Evolutionary conservation across 192 early-diverging fungal genomes (phyloP).

Genomic region (Rhizoclosmatium sp.): DNA sequence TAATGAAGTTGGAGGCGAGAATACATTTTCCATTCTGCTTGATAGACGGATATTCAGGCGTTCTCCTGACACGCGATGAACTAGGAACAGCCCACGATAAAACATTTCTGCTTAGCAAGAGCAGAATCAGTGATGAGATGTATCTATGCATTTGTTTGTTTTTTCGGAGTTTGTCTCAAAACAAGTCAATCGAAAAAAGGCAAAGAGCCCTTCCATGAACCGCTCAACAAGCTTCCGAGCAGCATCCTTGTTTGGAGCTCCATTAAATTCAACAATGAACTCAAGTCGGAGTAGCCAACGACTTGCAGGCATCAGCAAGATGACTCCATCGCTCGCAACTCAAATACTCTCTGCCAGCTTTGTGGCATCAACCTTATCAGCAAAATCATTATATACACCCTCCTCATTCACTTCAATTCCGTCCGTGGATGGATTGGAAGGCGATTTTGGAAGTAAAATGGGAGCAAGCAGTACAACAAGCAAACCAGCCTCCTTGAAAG

Average conservation of each 20-base stretch:
- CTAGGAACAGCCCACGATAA: too few relatives aligned
- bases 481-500: too few relatives aligned
- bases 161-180: neutral
- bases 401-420: too few relatives aligned
- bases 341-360: neutral
- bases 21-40: neutral
- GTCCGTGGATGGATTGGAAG: too few relatives aligned
- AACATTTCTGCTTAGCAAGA: too few relatives aligned
- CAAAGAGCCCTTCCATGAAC: neutral
- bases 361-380: neutral
- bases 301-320: neutral
- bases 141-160: neutral
- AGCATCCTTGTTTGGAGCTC: neutral
- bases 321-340: neutral
- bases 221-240: neutral
- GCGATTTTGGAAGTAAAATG: too few relatives aligned
- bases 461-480: too few relatives aligned
- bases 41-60: too few relatives aligned
- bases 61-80: too few relatives aligned
- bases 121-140: too few relatives aligned
- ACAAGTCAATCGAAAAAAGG: neutral
- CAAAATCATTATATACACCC: too few relatives aligned
- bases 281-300: neutral
- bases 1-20: neutral
- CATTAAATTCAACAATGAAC: neutral